A percentile compares a stretch with the other conserved stretches of the same genome.
These are phyloP conservation scores for Scedosporium minutisporum DNA, from an alignment of 2,329 filamentous ascomycete genomes.

Conservation along the genomic window DNA sequence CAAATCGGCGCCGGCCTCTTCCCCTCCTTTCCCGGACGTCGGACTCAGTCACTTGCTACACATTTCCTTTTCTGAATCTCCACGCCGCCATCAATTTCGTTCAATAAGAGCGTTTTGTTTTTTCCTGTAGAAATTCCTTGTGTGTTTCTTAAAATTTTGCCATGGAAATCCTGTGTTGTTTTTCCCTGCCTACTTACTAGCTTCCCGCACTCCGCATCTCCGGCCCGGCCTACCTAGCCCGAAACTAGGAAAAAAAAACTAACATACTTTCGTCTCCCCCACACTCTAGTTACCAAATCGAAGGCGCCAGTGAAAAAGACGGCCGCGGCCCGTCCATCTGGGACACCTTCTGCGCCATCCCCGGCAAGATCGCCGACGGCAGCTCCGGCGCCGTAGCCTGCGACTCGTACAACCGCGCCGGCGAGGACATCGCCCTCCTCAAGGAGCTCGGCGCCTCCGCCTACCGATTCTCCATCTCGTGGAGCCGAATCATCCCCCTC, in stretches of 20 bases:
- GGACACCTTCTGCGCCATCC: conserved; percentile 77
- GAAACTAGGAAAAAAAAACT: neutral
- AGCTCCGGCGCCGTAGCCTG: conserved; percentile 69
- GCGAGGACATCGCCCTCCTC: conserved; percentile 67
- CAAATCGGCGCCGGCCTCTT: neutral
- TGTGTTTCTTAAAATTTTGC: too few species aligned
- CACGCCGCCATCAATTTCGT: too few species aligned
- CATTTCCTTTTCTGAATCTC: too few species aligned
- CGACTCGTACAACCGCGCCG: conserved; percentile 75
- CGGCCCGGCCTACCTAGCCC: neutral
- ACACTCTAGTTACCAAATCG: conserved; percentile 67
- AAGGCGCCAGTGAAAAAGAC: conserved; percentile 65
- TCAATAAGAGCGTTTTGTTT: too few species aligned
- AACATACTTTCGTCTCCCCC: neutral
- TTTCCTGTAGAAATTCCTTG: too few species aligned
- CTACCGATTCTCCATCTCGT: conserved; percentile 80
- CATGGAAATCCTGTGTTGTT: too few species aligned
- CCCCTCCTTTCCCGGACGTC: neutral
- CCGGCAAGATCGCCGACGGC: conserved; percentile 74
- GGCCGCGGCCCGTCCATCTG: conserved; percentile 77
- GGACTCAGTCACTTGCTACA: neutral
- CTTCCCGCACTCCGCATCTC: neutral
- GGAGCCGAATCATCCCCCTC: conserved; percentile 77
- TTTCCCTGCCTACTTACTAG: neutral
- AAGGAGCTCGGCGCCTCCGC: conserved; percentile 62